Evolutionary conservation across 202 grass and related monocot genomes (phyloP), one percentile per base, ranked within the genome.

Genomic region (Miscanthus sacchariflorus): DNA sequence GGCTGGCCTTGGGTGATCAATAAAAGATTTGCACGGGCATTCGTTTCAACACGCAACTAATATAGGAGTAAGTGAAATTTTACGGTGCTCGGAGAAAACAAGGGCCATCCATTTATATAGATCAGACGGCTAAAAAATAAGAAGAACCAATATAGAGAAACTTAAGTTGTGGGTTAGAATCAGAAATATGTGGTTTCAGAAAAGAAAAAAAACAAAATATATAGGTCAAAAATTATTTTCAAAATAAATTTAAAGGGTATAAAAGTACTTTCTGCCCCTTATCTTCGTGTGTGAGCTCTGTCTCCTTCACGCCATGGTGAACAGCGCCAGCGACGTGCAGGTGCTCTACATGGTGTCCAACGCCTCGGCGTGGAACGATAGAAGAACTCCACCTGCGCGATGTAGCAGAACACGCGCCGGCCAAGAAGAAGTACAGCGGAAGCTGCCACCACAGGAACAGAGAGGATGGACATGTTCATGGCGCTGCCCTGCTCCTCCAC

Each of bases 271-370:
- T 42, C 7, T 8, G 40, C 40, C 7, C 40, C 40, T 42, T 9
- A 42, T 42, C 40, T 7, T 42, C 7, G 7, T 42, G 40, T 42
- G 40, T 42, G 40, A 42, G 40, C 40, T 42, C 40, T 42, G 7
- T 42, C 40, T 42, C 7, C 40, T 42, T 42, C 40, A 42, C 7
- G 92, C 85, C 78, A 94, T 83, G 48, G 90, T 90, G 83, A 96
- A 1, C 7, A 87, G 5, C 40, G 40, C 40, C 40, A 96, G 89
- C 38, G 95, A 85, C 52, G 85, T 91, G 88, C 95, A 94, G 2
- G 88, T 92, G 88, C 92, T 97, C 86, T 94, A 94, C 95, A 96
- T 96, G 23, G 85, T 89, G 46, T 92, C 90, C 13, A 92, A 92
- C 15, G 90, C 95, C 89, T 36, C 5, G 24, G 35, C 84, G 78